Conservation (phyloP, 805 yeast genomes). For the Peterozyma xylosa region DNA sequence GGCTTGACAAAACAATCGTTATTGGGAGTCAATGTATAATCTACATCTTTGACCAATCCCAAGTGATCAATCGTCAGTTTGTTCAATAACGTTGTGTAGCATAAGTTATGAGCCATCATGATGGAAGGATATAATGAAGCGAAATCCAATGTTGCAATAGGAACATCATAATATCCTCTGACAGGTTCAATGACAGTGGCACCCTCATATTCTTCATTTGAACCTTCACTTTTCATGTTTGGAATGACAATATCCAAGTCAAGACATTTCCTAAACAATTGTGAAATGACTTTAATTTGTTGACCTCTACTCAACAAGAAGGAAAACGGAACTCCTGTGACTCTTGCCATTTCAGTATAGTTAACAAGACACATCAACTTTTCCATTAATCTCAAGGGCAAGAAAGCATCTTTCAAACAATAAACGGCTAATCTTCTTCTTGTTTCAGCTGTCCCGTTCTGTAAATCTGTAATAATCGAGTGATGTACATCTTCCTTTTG, state of each 20-base stretch:
- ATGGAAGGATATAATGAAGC: slow-evolving; percentile 96
- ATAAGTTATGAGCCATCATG: slow-evolving; percentile 97
- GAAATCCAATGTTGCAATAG: slow-evolving; percentile 97
- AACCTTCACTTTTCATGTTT: slow-evolving; percentile 74
- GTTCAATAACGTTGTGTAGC: slow-evolving; percentile 84
- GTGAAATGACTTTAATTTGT: slow-evolving; percentile 95
- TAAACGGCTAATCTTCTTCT: slow-evolving; percentile 94
- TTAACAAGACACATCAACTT: slow-evolving; percentile 95
- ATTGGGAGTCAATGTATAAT: slow-evolving; percentile 83
- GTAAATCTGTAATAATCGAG: slow-evolving; percentile 90
- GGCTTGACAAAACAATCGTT: slow-evolving; percentile 84
- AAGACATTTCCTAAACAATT: slow-evolving; percentile 86
- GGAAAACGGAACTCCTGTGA: slow-evolving; percentile 96
- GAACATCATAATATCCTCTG: slow-evolving; percentile 93
- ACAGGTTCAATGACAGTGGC: slow-evolving; percentile 97
- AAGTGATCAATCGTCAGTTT: slow-evolving; percentile 61
- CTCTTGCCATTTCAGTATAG: slow-evolving; percentile 99
- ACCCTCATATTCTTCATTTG: slow-evolving; percentile 93
- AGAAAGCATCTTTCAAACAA: slow-evolving; percentile 92
- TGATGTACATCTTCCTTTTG: slow-evolving; percentile 98
- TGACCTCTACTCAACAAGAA: slow-evolving; percentile 88
- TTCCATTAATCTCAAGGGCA: slow-evolving; percentile 82
- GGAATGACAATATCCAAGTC: slow-evolving; percentile 86
- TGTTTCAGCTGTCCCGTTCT: slow-evolving; percentile 87
- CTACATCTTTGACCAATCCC: slow-evolving; percentile 58